phyloP scores from a whole-genome alignment of 805 yeast genomes.

The Metschnikowia vanudenii region DNA sequence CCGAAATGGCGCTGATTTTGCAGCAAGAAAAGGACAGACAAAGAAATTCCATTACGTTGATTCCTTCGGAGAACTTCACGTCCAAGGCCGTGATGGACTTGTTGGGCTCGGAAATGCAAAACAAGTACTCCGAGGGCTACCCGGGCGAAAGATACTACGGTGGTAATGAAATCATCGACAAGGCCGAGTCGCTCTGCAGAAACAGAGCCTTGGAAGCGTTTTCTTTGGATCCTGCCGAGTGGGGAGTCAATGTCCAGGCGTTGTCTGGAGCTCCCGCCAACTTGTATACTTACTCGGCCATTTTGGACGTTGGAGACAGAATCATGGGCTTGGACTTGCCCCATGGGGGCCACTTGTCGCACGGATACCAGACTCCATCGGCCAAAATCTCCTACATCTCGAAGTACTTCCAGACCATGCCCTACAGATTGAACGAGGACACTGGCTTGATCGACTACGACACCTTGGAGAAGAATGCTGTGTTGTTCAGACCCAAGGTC shows the following conservation, averaged over 20 bases:
- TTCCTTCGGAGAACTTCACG: slow-evolving; percentile 96
- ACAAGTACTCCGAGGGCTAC: slow-evolving; percentile 97
- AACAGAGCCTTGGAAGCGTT: slow-evolving; percentile 87
- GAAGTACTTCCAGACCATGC: slow-evolving; percentile 96
- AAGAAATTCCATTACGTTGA: slow-evolving; percentile 85
- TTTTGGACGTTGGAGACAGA: slow-evolving; percentile 86
- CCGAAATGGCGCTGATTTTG: slow-evolving; percentile 80
- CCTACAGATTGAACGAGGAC: slow-evolving; percentile 80
- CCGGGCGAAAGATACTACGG: slow-evolving; percentile 98
- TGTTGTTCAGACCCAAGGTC: slow-evolving; percentile 89
- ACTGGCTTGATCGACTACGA: slow-evolving; percentile 95
- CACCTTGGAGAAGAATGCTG: slow-evolving; percentile 74
- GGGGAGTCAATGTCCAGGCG: slow-evolving; percentile 98
- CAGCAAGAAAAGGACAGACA: slow-evolving; percentile 80
- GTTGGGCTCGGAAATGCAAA: slow-evolving; percentile 94
- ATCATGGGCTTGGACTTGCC: slow-evolving; percentile 97
- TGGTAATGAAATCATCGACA: slow-evolving; percentile 93
- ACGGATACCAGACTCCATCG: slow-evolving; percentile 90
- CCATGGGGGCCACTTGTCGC: slow-evolving; percentile 97
- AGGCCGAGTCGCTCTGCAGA: slow-evolving; percentile 87
- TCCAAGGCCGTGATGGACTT: slow-evolving; percentile 92
- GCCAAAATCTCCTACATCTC: slow-evolving; percentile 90
- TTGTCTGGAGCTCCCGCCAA: slow-evolving; percentile 97
- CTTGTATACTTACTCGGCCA: slow-evolving; percentile 85
- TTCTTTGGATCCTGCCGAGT: slow-evolving; percentile 66